Conservation (phyloP, 1,284 basidiomycete genomes). For the Gymnopus androsaceus region DNA sequence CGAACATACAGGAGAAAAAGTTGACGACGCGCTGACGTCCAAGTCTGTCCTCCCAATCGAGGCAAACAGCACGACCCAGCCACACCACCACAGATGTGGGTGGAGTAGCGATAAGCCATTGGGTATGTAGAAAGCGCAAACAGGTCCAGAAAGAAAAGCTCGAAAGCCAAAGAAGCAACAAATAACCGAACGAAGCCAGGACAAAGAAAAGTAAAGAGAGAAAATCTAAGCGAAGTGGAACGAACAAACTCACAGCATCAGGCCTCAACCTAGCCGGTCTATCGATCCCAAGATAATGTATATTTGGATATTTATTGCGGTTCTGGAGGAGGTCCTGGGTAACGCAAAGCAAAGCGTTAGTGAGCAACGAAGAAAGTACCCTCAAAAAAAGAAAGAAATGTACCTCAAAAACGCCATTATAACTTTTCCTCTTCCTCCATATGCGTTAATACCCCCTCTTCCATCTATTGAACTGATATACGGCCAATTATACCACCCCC, state of each 20-base stretch:
- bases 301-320: constrained; percentile 49
- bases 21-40: no score
- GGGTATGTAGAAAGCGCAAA: no score
- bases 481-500: constrained; percentile 65
- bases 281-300: constrained; percentile 62
- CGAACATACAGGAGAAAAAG: not conserved
- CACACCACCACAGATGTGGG: no score
- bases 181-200: no score
- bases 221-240: not conserved
- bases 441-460: no score
- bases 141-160: no score
- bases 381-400: constrained; percentile 15
- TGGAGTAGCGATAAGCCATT: no score
- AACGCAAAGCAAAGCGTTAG: constrained; percentile 3
- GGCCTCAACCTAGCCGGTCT: constrained; percentile 59
- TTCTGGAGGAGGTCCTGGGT: constrained; percentile 42
- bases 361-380: not conserved
- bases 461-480: no score
- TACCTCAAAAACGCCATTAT: constrained; percentile 59
- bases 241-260: constrained; percentile 50
- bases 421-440: no score
- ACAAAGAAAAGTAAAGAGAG: not conserved
- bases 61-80: no score
- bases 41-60: no score
- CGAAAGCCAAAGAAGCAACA: no score